Base-by-base conservation (phyloP, 805 yeast species). In the Candida piceae region DNA sequence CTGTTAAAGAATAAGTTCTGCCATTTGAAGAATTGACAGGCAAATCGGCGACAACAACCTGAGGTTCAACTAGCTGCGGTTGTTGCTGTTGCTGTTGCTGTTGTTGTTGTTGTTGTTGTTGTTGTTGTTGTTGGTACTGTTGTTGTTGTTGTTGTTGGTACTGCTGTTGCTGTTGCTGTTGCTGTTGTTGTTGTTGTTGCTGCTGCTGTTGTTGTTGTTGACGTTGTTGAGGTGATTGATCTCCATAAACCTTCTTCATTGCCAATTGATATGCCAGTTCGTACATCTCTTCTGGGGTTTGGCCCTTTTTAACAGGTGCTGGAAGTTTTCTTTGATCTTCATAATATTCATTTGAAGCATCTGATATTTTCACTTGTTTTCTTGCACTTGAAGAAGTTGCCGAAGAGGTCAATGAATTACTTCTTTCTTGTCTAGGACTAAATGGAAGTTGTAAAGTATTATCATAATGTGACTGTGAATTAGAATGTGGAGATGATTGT, bases 211-310 rank as follows among this genome's bases (percentile, higher is more conserved):
- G 18, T 23, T 24, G 25, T 16, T 25, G 8, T 17, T 8, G 13
- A 11, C 5, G 10, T 15, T 13, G 15, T 32, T n/a, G 31, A 29
- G 16, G 9, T 26, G 18, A n/a, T 21, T 28, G 29, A 25, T 57
- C 62, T 5, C 80, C 80, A 48, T 76, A 76, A 1, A 78, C 83
- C 40, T 66, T 75, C 41, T 64, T 67, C 53, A 68, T 61, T 0
- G 85, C 84, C 11, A 72, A 70, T 44, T 70, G 71, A 42, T 70
- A 62, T 0, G 84, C 84, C 44, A 62, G 61, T 16, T 64, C 66
- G 46, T 78, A 78, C 65, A 76, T 62, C 43, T 77, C 80, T 28
- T 67, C 72, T 17, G 70, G 70, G 19, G 73, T 53, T 29, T 56
- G 46, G 3, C 6, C 10, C 22, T 29, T 25, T 10, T 13, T 29